phyloP scores from a whole-genome alignment of 2,329 filamentous ascomycete genomes.

The Colletotrichum horii region DNA sequence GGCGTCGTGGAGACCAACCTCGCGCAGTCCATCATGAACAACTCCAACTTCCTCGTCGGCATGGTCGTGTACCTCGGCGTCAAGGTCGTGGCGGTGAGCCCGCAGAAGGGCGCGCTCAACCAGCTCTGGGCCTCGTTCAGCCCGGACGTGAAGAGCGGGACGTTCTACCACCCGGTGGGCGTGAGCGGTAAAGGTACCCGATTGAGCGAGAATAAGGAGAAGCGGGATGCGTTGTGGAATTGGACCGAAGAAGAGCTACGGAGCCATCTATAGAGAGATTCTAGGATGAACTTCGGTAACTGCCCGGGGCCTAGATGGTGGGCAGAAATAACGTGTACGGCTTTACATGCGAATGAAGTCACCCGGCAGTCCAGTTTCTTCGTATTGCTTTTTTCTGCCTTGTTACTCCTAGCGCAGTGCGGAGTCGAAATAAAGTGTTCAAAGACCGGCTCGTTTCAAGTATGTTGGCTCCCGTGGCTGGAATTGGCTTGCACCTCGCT shows the following conservation, averaged over 20 bases:
- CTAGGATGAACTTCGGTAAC: not conserved
- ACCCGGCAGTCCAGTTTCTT: not conserved
- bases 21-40: conserved; percentile 57
- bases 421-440: not conserved
- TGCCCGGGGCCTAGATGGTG: not conserved
- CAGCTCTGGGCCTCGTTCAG: conserved; percentile 36
- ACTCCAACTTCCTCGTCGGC: conserved; percentile 98
- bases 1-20: conserved; percentile 35
- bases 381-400: not conserved
- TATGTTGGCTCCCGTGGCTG: not conserved
- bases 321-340: not conserved
- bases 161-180: conserved; percentile 38
- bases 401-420: not conserved
- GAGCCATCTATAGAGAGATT: conserved; percentile 1
- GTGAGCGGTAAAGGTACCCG: conserved; percentile 25
- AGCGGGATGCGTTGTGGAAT: conserved; percentile 35
- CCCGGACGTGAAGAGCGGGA: conserved; percentile 27
- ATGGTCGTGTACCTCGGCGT: conserved; percentile 98
- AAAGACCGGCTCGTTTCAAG: not conserved
- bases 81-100: conserved; percentile 25
- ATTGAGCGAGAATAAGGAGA: conserved; percentile 27
- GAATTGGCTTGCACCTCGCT: not conserved
- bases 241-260: conserved; percentile 40
- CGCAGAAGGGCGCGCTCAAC: conserved; percentile 26
- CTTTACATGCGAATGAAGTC: not conserved